A percentile compares a stretch with the other conserved stretches of the same genome.
These are phyloP conservation scores for Venturia effusa DNA, from an alignment of 2,329 filamentous ascomycete genomes.

Conservation along the genomic window DNA sequence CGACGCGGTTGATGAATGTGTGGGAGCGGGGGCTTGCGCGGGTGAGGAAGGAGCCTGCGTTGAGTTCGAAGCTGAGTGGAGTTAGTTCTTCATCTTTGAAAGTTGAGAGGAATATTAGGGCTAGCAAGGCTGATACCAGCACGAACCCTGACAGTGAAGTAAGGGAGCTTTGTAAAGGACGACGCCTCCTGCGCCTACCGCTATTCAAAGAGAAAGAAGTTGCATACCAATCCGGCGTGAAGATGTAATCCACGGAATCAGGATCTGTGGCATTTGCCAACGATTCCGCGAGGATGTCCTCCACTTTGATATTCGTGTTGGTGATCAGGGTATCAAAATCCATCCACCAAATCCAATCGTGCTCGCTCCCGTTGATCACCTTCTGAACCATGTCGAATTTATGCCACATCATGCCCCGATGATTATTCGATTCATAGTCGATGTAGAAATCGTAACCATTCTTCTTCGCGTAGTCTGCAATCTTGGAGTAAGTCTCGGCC, in stretches of 20 bases:
- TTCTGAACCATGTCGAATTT: slow-evolving; percentile 29
- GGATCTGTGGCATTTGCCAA: slow-evolving; percentile 21
- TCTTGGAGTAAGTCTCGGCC: too few species aligned
- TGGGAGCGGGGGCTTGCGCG: slow-evolving; percentile 22
- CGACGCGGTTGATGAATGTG: slow-evolving; percentile 23
- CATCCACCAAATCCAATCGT: slow-evolving; percentile 34
- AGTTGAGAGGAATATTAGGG: neutral
- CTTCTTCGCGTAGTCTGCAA: slow-evolving; percentile 28
- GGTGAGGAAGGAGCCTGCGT: slow-evolving; percentile 28
- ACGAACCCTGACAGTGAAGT: neutral
- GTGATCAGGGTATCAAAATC: slow-evolving; percentile 32
- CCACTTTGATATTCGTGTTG: slow-evolving; percentile 25
- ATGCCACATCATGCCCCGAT: slow-evolving; percentile 23
- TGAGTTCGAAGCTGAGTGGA: slow-evolving; percentile 18
- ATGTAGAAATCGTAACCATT: slow-evolving; percentile 30
- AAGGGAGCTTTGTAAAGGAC: neutral
- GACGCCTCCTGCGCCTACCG: neutral
- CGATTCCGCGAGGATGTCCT: slow-evolving; percentile 25
- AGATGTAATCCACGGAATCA: slow-evolving; percentile 25
- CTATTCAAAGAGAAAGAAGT: neutral
- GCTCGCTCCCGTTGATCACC: slow-evolving; percentile 23
- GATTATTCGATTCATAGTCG: slow-evolving; percentile 27
- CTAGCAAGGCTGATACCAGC: neutral
- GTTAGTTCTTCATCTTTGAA: neutral
- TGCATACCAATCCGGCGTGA: slow-evolving; percentile 26